phyloP scores from a whole-genome alignment of 2,329 filamentous ascomycete genomes.

The Cladosporium oxysporum region DNA sequence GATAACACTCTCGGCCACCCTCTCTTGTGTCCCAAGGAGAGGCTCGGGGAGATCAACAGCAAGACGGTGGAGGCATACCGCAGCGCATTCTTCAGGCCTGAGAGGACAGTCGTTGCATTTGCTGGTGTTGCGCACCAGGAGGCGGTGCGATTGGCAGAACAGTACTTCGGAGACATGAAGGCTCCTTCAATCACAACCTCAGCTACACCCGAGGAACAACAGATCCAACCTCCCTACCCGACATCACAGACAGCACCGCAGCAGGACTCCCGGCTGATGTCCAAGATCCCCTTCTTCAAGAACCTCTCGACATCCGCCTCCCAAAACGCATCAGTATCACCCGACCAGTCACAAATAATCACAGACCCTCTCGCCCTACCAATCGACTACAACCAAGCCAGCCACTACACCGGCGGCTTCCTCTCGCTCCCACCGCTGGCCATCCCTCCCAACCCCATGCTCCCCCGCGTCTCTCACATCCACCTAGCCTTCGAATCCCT shows the following conservation, averaged over 20 bases:
- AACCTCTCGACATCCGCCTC: conserved; percentile 76
- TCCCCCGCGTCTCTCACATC: conserved; percentile 84
- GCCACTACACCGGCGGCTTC: conserved; percentile 93
- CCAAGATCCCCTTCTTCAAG: conserved; percentile 86
- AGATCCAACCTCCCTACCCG: conserved; percentile 36
- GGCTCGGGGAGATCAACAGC: conserved; percentile 72
- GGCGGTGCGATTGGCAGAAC: conserved; percentile 75
- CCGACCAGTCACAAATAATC: conserved; percentile 48
- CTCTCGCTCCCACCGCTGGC: conserved; percentile 80
- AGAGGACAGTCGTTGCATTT: conserved; percentile 92
- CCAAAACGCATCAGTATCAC: conserved; percentile 60
- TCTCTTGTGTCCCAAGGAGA: conserved; percentile 83
- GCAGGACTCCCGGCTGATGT: conserved; percentile 68
- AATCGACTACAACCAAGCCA: conserved; percentile 62
- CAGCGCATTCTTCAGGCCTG: conserved; percentile 80
- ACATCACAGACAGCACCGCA: conserved; percentile 44
- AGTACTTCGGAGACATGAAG: conserved; percentile 92
- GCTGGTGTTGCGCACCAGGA: conserved; percentile 82
- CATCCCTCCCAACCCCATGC: conserved; percentile 72
- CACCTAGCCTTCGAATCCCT: conserved; percentile 95
- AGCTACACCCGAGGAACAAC: conserved; percentile 29
- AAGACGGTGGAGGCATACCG: conserved; percentile 76
- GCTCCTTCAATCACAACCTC: conserved; percentile 27
- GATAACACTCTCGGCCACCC: conserved; percentile 96
- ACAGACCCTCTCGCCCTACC: conserved; percentile 47